These are phyloP conservation scores for Podaxis sp. DNA, from an alignment of 768 basidiomycete species.

Conservation along the genomic window DNA sequence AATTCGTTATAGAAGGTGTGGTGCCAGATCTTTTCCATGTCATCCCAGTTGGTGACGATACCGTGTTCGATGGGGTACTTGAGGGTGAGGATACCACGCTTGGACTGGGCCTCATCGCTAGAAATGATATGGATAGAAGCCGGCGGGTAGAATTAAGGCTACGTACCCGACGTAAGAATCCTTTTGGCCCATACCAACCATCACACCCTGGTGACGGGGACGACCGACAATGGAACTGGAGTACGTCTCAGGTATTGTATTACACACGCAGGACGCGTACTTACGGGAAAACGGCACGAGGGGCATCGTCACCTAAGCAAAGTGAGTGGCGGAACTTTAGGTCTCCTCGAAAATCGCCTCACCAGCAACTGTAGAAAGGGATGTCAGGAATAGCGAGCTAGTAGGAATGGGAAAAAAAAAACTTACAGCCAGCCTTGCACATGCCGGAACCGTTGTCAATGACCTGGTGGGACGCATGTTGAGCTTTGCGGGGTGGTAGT, in stretches of 20 bases:
- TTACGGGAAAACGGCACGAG: slow-evolving; percentile 93
- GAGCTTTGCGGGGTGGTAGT: not conserved
- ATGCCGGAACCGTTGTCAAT: slow-evolving; percentile 97
- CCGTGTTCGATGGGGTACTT: slow-evolving; percentile 95
- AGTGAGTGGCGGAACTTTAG: slow-evolving; percentile 20
- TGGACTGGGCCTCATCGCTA: slow-evolving; percentile 90
- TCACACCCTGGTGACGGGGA: slow-evolving; percentile 91
- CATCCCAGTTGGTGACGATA: slow-evolving; percentile 98
- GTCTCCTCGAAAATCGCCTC: slow-evolving; percentile 22
- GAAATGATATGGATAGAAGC: slow-evolving; percentile 90
- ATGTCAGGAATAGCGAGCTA: slow-evolving; percentile 20
- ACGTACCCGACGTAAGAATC: slow-evolving; percentile 93
- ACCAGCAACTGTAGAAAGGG: slow-evolving; percentile 59
- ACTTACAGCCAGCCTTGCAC: slow-evolving; percentile 99
- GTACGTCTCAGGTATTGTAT: slow-evolving; percentile 11
- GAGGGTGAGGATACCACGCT: slow-evolving; percentile 88
- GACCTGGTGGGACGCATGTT: slow-evolving; percentile 45
- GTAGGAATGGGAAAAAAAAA: slow-evolving; percentile 19
- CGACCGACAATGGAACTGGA: slow-evolving; percentile 89
- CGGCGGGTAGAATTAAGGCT: not conserved
- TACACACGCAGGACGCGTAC: slow-evolving; percentile 30
- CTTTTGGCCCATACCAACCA: slow-evolving; percentile 97
- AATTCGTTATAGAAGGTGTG: slow-evolving; percentile 97
- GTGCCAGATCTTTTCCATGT: slow-evolving; percentile 99
- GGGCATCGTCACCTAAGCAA: slow-evolving; percentile 79